Evolutionary conservation across 163 green algal species (phyloP).

Genomic region (Prototheca cutis): DNA sequence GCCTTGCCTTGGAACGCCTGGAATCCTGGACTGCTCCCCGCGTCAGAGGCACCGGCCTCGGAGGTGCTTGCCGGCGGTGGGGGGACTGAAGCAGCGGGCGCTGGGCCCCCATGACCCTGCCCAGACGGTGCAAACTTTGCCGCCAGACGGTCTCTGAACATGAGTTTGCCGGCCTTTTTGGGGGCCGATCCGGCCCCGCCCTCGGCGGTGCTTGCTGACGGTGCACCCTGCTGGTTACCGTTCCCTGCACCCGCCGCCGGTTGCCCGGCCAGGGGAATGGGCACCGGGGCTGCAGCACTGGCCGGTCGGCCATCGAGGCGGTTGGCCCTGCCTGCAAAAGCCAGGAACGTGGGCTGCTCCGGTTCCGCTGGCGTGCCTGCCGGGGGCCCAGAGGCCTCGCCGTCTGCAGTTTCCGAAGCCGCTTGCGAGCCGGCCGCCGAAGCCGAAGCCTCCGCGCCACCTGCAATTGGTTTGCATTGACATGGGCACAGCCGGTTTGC

Average conservation of each 20-base stretch:
- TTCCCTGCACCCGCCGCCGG: background rate
- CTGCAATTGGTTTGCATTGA: too few relatives aligned
- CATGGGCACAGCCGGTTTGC: too few relatives aligned
- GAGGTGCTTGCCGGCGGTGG: background rate
- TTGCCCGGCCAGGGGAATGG: slow-evolving; percentile 7
- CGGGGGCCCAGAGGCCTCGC: background rate
- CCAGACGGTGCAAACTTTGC: slow-evolving; percentile 17
- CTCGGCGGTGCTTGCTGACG: too few relatives aligned
- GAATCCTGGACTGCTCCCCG: background rate
- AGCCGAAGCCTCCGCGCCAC: too few relatives aligned
- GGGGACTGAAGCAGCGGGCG: background rate
- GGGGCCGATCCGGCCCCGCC: background rate
- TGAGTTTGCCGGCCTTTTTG: slow-evolving; percentile 18
- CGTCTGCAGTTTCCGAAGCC: too few relatives aligned
- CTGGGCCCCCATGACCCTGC: background rate
- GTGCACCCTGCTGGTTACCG: too few relatives aligned
- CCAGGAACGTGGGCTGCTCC: slow-evolving; percentile 40
- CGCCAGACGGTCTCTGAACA: slow-evolving; percentile 28
- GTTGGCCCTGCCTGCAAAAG: slow-evolving; percentile 57
- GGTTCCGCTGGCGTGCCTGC: background rate
- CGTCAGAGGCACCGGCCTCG: background rate
- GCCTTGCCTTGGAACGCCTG: background rate
- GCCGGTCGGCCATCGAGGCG: slow-evolving; percentile 68
- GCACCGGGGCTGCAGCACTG: slow-evolving; percentile 2
- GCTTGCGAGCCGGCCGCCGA: background rate